phyloP scores from a whole-genome alignment of 345 rosid genomes.

The Mangifera indica region DNA sequence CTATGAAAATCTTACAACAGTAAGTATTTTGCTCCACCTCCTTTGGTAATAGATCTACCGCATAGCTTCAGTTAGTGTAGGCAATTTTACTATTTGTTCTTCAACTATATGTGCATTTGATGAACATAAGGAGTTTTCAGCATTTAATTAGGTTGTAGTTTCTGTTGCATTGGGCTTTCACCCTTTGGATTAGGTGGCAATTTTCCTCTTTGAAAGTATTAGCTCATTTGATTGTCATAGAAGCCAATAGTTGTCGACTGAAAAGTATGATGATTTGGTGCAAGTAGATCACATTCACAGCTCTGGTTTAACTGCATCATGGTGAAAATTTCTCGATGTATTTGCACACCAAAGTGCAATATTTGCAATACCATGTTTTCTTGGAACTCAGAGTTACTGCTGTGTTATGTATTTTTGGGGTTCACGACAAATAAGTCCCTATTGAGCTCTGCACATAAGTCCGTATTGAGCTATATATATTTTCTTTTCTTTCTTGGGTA shows the following conservation, averaged over 20 bases:
- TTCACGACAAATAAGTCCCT: not conserved
- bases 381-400: not conserved
- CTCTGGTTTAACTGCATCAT: not conserved
- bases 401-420: not conserved
- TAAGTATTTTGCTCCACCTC: conserved; percentile 27
- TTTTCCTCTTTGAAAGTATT: not conserved
- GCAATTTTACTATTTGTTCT: not conserved
- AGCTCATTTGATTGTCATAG: conserved; percentile 1
- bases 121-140: not conserved
- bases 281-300: not conserved
- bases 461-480: not conserved
- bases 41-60: conserved; percentile 2
- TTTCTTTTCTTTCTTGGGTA: not conserved
- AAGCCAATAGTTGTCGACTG: not conserved
- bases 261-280: not conserved
- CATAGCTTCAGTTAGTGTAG: not conserved
- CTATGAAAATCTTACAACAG: conserved; percentile 66
- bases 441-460: not conserved
- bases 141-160: not conserved
- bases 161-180: not conserved
- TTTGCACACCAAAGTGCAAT: not conserved
- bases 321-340: not conserved
- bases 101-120: not conserved
- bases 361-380: not conserved
- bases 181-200: not conserved